Base-by-base conservation (phyloP, 148 eudicot genomes). In the Fagopyrum homotropicum region DNA sequence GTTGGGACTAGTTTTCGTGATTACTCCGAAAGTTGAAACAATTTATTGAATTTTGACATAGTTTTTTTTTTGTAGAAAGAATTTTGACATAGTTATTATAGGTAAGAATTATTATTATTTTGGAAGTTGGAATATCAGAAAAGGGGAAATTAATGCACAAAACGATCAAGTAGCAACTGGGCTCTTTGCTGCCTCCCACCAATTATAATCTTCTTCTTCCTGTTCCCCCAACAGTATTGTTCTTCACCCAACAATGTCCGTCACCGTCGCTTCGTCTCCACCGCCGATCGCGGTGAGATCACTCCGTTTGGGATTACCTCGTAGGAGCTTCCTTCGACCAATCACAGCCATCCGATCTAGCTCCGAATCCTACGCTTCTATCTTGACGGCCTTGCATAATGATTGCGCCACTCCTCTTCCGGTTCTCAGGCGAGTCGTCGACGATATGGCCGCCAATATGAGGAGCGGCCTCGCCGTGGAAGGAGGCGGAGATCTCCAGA, bases 341-440 rank as follows among this genome's bases (percentile, higher is more conserved):
- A 85, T 70, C 72, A 83, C 81, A 88, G 72, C 84, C 80, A 77
- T 85, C 77, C 88, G 85, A 78, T 89, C 90, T 9, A 79, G 59
- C 66, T 35, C 60, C 43, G 10, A 35, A 45, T 57, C 81, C 10
- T 70, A 72, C 5, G 79, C 78, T 47, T 80, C 86, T 6, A 84
- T 84, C 66, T 76, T 88, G 79, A 84, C 84, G 70, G 79, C 84
- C 49, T 71, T 90, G 72, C 78, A 85, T 57, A 83, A 80, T 35
- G 86, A 88, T 59, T 88, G 88, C 68, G 85, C 87, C 7, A 91
- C 92, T 47, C 89, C 92, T n/a, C 75, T 89, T 60, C 90, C 87
- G 0, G 72, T 88, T 4, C 61, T 90, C 79, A 90, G 93, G 81
- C 91, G 84, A 81, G 90, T 92, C 77, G 93, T 90, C 0, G 97